A percentile compares a stretch with the other conserved stretches of the same genome.
These are phyloP conservation scores for Chenopodium quinoa DNA, from an alignment of 148 eudicot genomes.

Conservation along the genomic window DNA sequence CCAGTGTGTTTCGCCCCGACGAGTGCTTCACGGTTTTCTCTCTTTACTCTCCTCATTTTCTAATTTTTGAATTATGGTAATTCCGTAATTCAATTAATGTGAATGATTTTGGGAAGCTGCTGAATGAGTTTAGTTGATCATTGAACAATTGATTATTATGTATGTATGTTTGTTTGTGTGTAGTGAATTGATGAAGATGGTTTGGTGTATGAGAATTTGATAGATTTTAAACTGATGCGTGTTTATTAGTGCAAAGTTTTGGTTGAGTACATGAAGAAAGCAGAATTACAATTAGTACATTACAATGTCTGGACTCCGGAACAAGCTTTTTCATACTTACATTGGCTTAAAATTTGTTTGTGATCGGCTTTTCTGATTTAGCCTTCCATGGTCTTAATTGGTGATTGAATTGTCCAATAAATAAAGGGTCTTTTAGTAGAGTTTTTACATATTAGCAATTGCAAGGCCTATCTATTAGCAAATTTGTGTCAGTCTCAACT, in stretches of 20 bases:
- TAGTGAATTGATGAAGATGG: background rate
- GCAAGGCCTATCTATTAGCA: no score
- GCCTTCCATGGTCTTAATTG: no score
- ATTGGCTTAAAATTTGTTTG: background rate
- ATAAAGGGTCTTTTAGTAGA: no score
- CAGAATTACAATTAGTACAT: background rate
- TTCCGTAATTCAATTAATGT: background rate
- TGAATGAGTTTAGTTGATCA: background rate
- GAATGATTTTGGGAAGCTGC: background rate
- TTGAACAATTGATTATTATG: background rate
- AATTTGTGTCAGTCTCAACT: no score
- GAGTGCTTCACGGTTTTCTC: conserved; percentile 69
- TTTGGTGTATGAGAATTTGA: background rate
- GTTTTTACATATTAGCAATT: no score
- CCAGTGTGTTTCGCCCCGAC: conserved; percentile 71
- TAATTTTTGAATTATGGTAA: background rate
- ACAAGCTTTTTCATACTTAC: background rate
- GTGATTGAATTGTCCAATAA: no score
- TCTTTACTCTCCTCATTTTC: background rate
- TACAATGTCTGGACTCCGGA: background rate
- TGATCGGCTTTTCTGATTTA: no score
- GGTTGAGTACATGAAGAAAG: background rate
- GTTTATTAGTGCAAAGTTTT: no score
- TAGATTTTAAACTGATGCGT: no score
- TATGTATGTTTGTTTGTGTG: background rate